phyloP scores from a whole-genome alignment of 176 grass and related monocot genomes.

The Oryza glumipatula region DNA sequence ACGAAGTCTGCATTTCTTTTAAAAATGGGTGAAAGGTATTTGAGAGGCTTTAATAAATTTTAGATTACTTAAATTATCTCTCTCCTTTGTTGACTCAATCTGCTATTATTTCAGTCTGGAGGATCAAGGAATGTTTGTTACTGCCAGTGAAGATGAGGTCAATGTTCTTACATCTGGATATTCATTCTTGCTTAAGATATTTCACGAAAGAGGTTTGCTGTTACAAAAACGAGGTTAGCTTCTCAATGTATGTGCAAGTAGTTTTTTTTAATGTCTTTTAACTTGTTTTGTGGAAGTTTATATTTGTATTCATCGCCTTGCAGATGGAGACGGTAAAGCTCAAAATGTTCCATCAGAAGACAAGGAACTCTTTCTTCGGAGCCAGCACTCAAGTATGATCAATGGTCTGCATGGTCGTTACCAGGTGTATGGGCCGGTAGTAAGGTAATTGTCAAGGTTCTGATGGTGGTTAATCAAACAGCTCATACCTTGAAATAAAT shows the following conservation, averaged over 20 bases:
- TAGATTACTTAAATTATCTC: slow-evolving; percentile 22
- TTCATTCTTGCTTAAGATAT: slow-evolving; percentile 89
- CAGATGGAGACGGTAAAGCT: slow-evolving; percentile 58
- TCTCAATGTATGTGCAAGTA: slow-evolving; percentile 25
- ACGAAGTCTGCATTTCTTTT: slow-evolving; percentile 92
- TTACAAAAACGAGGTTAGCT: slow-evolving; percentile 69
- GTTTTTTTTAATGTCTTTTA: slow-evolving; percentile 15
- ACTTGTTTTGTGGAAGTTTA: slow-evolving; percentile 16
- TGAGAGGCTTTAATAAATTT: slow-evolving; percentile 26
- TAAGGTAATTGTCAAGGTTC: slow-evolving; percentile 63
- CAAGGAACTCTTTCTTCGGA: slow-evolving; percentile 75
- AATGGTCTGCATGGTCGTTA: slow-evolving; percentile 94
- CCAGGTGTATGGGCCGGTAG: slow-evolving; percentile 79
- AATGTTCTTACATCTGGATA: slow-evolving; percentile 87
- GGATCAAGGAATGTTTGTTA: slow-evolving; percentile 68
- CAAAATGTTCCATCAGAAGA: slow-evolving; percentile 63
- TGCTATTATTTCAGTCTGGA: slow-evolving; percentile 64
- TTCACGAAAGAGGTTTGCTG: slow-evolving; percentile 76
- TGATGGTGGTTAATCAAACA: slow-evolving; percentile 1
- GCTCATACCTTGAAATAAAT: slow-evolving; percentile 36
- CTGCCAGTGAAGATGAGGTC: slow-evolving; percentile 85
- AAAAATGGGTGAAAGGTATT: slow-evolving; percentile 96
- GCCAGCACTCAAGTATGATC: slow-evolving; percentile 98
- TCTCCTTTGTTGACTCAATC: slow-evolving; percentile 29
- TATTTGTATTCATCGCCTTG: slow-evolving; percentile 33